phyloP scores from a whole-genome alignment of 2,329 filamentous ascomycete genomes.

The Incumbomyces lentus region DNA sequence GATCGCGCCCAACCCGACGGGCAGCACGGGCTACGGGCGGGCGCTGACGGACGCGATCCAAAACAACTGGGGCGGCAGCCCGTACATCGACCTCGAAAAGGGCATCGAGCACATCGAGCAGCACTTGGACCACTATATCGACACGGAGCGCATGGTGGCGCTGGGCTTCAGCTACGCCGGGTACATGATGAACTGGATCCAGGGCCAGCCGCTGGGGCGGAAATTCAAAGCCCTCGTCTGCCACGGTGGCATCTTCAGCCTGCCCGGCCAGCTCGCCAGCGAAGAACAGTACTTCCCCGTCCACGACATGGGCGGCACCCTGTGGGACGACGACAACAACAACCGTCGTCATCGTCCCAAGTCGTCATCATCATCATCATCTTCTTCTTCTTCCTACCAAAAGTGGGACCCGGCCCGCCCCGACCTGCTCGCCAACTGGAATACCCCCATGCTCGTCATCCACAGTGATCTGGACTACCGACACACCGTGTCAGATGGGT shows the following conservation, averaged over 20 bases:
- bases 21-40: slow-evolving; percentile 48
- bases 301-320: slow-evolving; percentile 41
- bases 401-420: slow-evolving; percentile 47
- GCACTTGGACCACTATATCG: slow-evolving; percentile 42
- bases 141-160: slow-evolving; percentile 43
- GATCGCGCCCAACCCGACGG: slow-evolving; percentile 49
- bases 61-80: slow-evolving; percentile 43
- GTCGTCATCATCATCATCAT: no score
- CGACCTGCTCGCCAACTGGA: slow-evolving; percentile 54
- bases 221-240: slow-evolving; percentile 50
- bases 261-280: slow-evolving; percentile 32
- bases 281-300: slow-evolving; percentile 49
- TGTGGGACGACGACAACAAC: slow-evolving; percentile 40
- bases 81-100: slow-evolving; percentile 47
- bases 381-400: no score
- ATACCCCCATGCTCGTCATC: slow-evolving; percentile 78
- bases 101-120: slow-evolving; percentile 43
- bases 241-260: slow-evolving; percentile 36
- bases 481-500: slow-evolving; percentile 70
- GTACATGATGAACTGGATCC: slow-evolving; percentile 52
- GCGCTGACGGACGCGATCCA: slow-evolving; percentile 43
- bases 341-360: no score
- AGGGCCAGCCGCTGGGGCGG: slow-evolving; percentile 43
- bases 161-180: slow-evolving; percentile 48
- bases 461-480: slow-evolving; percentile 88